Evolutionary conservation across 805 yeast species (phyloP), one percentile per base, ranked within the genome.

Genomic region (Candida loeiensis): DNA sequence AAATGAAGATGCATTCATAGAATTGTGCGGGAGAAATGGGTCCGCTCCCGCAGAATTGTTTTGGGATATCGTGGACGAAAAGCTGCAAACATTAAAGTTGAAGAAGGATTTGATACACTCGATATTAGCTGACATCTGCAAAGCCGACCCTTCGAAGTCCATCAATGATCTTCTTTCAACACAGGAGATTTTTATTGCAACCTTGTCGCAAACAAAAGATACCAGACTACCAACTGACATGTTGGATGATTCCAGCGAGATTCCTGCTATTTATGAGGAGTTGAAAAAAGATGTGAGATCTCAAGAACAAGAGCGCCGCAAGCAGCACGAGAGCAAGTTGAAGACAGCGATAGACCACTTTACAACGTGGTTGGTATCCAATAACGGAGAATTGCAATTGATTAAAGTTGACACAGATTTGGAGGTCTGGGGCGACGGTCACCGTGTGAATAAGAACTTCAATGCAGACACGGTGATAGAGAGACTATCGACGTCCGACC

Each of bases 41-140:
- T 87, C 96, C 0, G 73, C 80, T 1, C 83, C 95, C 1, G 53
- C 81, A 30, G 95, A 88, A 46, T 59, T 85, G 29, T 88, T 83
- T 56, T 75, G 86, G 76, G 95, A 89, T 56, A 51, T 74, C 0
- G 71, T 83, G 3, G 89, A 83, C 48, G 81, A 77, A 41, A 79
- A 77, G 49, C 70, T 73, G 24, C 74, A 79, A 39, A 52, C 69
- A 1, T 54, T 85, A 33, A 74, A 72, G 44, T 77, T 80, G 16
- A 77, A 79, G 53, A 76, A 76, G 39, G 86, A 81, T 37, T 59
- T 82, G 30, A 74, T 80, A 1, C 82, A 20, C 58, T 70, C 4
- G 72, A 69, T 22, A 37, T 50, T 39, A 20, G 15, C 9, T 15
- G 31, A 27, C 11, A 13, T 27, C 34, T 46, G 42, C 35, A 47